phyloP scores from a whole-genome alignment of 306 rosid genomes.

The Cicer pinnatifidum region DNA sequence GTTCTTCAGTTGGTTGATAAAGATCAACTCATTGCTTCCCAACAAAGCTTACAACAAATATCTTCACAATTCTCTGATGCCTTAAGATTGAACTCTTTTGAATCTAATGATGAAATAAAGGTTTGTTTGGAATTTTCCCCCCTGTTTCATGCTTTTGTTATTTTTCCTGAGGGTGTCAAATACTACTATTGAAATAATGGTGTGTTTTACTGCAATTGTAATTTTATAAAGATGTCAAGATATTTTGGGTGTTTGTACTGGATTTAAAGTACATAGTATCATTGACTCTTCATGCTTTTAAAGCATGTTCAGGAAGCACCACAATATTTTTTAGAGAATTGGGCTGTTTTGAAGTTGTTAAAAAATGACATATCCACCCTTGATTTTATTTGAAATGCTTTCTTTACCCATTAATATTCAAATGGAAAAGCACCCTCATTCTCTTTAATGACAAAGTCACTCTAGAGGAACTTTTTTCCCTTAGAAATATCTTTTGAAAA shows the following conservation, averaged over 20 bases:
- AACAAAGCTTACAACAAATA: slow-evolving; percentile 69
- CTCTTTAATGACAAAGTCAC: not conserved
- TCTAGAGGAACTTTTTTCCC: not conserved
- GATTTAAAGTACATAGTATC: not conserved
- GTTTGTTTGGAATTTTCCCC: slow-evolving; percentile 36
- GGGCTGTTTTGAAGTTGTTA: not conserved
- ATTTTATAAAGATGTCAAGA: slow-evolving; percentile 5
- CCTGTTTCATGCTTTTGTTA: not conserved
- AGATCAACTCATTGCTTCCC: slow-evolving; percentile 58
- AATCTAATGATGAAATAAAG: slow-evolving; percentile 63
- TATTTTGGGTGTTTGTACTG: slow-evolving; percentile 17
- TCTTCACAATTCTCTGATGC: slow-evolving; percentile 80
- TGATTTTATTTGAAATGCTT: not conserved
- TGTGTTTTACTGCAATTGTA: not conserved
- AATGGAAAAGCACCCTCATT: not conserved
- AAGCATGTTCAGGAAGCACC: not conserved
- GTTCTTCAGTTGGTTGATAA: slow-evolving; percentile 65
- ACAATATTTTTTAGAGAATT: not conserved
- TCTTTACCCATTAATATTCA: not conserved
- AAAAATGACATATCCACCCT: not conserved
- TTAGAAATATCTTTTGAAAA: slow-evolving; percentile 6
- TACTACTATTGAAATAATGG: slow-evolving; percentile 3
- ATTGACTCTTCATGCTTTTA: not conserved
- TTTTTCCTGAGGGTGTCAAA: not conserved
- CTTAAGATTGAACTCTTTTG: slow-evolving; percentile 65